Conservation (phyloP, 768 basidiomycete genomes). For the Phylloporus arenicola region DNA sequence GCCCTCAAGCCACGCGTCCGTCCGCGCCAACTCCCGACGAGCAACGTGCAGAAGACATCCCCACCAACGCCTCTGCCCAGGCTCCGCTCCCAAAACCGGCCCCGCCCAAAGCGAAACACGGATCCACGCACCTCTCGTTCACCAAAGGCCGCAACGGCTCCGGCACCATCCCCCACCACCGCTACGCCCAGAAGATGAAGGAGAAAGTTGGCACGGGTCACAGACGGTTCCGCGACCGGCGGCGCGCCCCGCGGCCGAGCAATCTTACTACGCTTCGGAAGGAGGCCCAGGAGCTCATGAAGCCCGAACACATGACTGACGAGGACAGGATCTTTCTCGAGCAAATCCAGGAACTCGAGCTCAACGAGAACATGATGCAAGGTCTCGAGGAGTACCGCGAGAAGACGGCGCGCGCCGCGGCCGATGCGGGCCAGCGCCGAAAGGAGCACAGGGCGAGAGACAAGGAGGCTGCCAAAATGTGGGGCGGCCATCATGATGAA, state of each 20-base stretch:
- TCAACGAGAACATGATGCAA: constrained; percentile 9
- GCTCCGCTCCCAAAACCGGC: neutral
- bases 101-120: constrained; percentile 10
- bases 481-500: constrained; percentile 13
- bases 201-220: constrained; percentile 9
- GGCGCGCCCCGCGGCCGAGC: constrained; percentile 1
- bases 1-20: neutral
- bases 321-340: constrained; percentile 24
- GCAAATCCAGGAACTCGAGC: constrained; percentile 16
- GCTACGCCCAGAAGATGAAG: neutral
- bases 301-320: constrained; percentile 5
- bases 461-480: constrained; percentile 12
- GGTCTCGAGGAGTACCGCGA: constrained; percentile 21
- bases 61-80: neutral
- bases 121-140: constrained; percentile 17
- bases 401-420: constrained; percentile 20
- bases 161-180: neutral
- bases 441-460: constrained; percentile 19
- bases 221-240: neutral
- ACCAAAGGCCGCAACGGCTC: neutral
- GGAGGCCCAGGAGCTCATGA: constrained; percentile 19
- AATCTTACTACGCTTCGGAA: constrained; percentile 3
- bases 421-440: constrained; percentile 6
- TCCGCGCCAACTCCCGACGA: neutral
- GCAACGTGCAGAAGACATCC: neutral